Base-by-base conservation (phyloP, 2,329 filamentous ascomycete species). In the Sarocladiaceae sp. region DNA sequence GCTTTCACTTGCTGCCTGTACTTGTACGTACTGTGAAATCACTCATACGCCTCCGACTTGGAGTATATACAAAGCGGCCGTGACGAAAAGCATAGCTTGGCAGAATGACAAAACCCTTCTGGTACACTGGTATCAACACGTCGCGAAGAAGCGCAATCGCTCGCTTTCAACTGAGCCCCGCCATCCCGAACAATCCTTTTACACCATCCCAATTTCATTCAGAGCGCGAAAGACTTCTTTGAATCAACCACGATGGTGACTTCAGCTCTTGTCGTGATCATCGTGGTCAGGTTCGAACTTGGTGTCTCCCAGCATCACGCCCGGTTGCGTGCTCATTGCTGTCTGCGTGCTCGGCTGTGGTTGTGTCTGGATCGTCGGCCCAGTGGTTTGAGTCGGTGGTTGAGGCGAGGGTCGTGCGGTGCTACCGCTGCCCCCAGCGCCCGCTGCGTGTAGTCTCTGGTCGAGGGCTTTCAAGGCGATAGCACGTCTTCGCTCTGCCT, bases 381-480 rank as follows among this genome's bases (percentile, higher is more conserved):
- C 80, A 2, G 71, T 74, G 2, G 76, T 68, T 39, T 71, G 66
- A 15, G 64, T 64, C 8, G 72, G 65, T 4, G 67, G 58, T 18
- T 66, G 56, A 55, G 72, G 23, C 4, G 40, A 50, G 59, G 55
- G 40, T 13, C 31, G 36, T 25, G 33, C 50, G 54, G 53, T 31
- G 55, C 58, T 39, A 54, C 29, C 18, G 47, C 46, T 20, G 31
- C 20, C 31, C 15, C 47, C 47, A 17, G 52, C 44, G 78, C 71
- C 86, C 3, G 91, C 90, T n/a, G 90, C 88, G 67, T 94, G 88
- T 50, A 99, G 75, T 57, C 94, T 80, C 71, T 97, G 91, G 68
- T 99, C 94, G 52, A 99, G 73, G 3, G 92, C 93, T 65, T 93
- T 93, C 52, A 99, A 77, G 1, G 94, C 94, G 58, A 99, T 73